A percentile compares a stretch with the other conserved stretches of the same genome.
phyloP scores from a whole-genome alignment of 139 green algal species.

The Limnomonas spitsbergensis region DNA sequence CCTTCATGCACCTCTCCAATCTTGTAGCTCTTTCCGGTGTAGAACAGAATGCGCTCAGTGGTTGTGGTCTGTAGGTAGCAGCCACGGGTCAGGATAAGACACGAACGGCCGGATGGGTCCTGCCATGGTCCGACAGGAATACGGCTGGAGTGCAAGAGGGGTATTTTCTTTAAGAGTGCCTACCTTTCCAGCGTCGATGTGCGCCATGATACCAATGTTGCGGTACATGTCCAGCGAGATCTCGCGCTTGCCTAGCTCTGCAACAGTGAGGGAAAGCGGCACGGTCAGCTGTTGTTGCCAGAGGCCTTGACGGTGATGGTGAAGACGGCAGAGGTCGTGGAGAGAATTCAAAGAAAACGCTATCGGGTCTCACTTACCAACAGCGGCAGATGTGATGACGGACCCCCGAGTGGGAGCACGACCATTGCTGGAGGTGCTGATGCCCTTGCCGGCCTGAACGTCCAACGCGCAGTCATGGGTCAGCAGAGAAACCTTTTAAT shows the following conservation, averaged over 20 bases:
- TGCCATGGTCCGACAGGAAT: too few relatives aligned
- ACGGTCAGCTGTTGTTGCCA: too few relatives aligned
- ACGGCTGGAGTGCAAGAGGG: too few relatives aligned
- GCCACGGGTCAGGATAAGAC: too few relatives aligned
- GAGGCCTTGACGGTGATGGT: too few relatives aligned
- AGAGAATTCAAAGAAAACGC: neutral
- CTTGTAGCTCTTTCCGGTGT: constrained; percentile 98
- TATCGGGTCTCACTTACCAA: neutral
- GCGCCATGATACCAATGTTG: constrained; percentile 99
- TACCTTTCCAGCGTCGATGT: constrained; percentile 93
- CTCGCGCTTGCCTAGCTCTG: constrained; percentile 26
- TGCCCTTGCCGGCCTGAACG: neutral
- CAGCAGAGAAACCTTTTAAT: neutral
- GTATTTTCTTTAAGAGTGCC: too few relatives aligned
- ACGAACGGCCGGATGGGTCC: too few relatives aligned
- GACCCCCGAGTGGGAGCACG: neutral
- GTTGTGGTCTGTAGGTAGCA: constrained; percentile 84
- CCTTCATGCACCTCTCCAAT: constrained; percentile 99
- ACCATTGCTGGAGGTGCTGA: too few relatives aligned
- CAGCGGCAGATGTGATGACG: neutral
- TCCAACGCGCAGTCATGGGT: neutral
- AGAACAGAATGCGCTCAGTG: constrained; percentile 97
- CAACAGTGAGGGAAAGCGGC: neutral
- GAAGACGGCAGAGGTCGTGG: neutral
- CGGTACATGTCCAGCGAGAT: constrained; percentile 85